Percentiles rank a stretch among this genome's conserved stretches.
Evolutionary conservation across 2,329 filamentous ascomycete genomes (phyloP).

Genomic region (Incumbomyces lentus): DNA sequence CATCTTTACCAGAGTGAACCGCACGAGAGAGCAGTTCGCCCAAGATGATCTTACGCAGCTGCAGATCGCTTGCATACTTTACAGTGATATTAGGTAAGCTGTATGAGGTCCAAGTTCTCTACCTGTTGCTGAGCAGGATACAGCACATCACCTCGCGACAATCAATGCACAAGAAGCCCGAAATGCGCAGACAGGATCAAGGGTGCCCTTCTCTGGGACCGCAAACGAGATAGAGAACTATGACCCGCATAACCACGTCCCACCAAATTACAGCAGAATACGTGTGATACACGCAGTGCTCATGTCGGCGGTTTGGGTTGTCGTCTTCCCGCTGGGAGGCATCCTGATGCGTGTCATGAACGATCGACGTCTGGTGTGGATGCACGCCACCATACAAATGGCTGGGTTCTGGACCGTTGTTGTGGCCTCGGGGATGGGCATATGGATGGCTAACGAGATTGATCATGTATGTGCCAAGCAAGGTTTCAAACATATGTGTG

Average conservation of each 20-base stretch:
- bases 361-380: slow-evolving; percentile 14
- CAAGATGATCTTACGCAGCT: no score
- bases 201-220: neutral
- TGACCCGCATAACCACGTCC: slow-evolving; percentile 5
- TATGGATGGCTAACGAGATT: slow-evolving; percentile 17
- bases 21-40: no score
- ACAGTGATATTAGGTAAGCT: no score
- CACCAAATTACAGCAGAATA: slow-evolving; percentile 7
- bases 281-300: slow-evolving; percentile 20
- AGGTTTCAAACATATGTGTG: slow-evolving; percentile 32
- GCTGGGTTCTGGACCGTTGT: slow-evolving; percentile 19
- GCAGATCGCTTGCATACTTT: no score
- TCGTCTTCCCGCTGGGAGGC: slow-evolving; percentile 23
- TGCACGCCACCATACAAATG: slow-evolving; percentile 21
- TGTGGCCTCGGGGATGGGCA: slow-evolving; percentile 20
- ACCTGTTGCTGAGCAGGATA: no score
- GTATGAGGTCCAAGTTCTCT: no score
- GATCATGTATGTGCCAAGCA: slow-evolving; percentile 20
- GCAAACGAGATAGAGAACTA: neutral
- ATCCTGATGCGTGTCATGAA: slow-evolving; percentile 20
- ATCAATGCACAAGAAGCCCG: neutral
- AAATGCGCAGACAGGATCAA: neutral
- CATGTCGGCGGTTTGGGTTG: slow-evolving; percentile 20
- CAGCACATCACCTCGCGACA: no score
- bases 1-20: no score